Evolutionary conservation across 2,329 filamentous ascomycete species (phyloP).

Genomic region (Arthrobotrys iridis): DNA sequence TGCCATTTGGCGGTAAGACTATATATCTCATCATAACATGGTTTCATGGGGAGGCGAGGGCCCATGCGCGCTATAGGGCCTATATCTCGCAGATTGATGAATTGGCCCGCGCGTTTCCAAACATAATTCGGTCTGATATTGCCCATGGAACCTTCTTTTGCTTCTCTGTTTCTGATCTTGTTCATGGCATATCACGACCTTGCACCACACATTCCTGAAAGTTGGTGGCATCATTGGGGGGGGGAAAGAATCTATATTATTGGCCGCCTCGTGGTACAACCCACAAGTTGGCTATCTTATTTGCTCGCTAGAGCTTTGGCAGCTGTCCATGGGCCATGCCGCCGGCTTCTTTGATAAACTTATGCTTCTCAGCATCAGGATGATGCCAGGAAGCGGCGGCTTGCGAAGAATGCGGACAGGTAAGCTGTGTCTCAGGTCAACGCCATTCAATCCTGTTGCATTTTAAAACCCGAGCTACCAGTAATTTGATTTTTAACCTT

Average conservation of each 20-base stretch:
- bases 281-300: conserved; percentile 43
- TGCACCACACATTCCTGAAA: conserved; percentile 26
- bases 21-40: conserved; percentile 32
- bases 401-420: conserved; percentile 41
- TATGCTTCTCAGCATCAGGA: conserved; percentile 39
- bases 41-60: conserved; percentile 40
- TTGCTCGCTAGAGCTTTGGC: conserved; percentile 54
- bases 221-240: conserved; percentile 35
- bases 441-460: conserved; percentile 54
- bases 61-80: conserved; percentile 43
- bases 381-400: conserved; percentile 33
- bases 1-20: conserved; percentile 8
- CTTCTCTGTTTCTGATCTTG: conserved; percentile 16
- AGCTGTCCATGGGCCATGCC: conserved; percentile 47
- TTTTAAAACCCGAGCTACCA: conserved; percentile 52
- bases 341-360: conserved; percentile 33
- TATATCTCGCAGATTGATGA: conserved; percentile 45
- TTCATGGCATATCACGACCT: conserved; percentile 31
- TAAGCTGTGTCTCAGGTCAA: conserved; percentile 52
- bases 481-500: conserved; percentile 53
- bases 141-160: conserved; percentile 14
- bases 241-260: conserved; percentile 41
- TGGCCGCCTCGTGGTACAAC: conserved; percentile 49
- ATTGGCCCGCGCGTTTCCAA: conserved; percentile 45
- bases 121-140: conserved; percentile 17